These are phyloP conservation scores for Calycina herbarum DNA, from an alignment of 2,329 filamentous ascomycete species.

Conservation along the genomic window DNA sequence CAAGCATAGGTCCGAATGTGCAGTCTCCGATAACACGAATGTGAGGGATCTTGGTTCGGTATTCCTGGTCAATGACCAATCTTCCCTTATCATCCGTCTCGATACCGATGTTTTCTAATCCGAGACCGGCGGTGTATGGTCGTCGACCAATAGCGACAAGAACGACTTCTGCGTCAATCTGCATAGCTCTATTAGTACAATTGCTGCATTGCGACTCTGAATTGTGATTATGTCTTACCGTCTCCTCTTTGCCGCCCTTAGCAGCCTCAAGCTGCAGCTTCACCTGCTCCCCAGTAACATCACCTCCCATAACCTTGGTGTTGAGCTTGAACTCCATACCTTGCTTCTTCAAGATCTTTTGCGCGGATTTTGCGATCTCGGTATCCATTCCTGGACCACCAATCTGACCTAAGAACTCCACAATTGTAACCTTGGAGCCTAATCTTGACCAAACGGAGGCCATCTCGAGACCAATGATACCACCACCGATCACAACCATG, in stretches of 20 bases:
- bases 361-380: conserved; percentile 86
- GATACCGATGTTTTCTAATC: conserved; percentile 89
- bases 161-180: conserved; percentile 93
- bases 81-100: conserved; percentile 92
- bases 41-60: conserved; percentile 95
- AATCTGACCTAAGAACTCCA: conserved; percentile 95
- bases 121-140: conserved; percentile 89
- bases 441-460: conserved; percentile 95
- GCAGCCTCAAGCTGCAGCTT: conserved; percentile 85
- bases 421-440: conserved; percentile 91
- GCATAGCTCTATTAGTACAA: conserved; percentile 18
- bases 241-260: conserved; percentile 95
- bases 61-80: conserved; percentile 96
- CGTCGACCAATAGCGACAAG: conserved; percentile 95
- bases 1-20: conserved; percentile 98
- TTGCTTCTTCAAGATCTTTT: conserved; percentile 95
- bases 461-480: conserved; percentile 99
- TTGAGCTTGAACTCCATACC: conserved; percentile 97
- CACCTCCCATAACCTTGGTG: conserved; percentile 90
- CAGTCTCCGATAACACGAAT: conserved; percentile 95
- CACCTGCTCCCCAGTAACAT: conserved; percentile 74
- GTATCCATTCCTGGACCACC: conserved; percentile 96
- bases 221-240: conserved; percentile 52
- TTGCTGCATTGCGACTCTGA: background rate
- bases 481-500: conserved; percentile 95